phyloP scores from a whole-genome alignment of 2,329 filamentous ascomycete genomes.

The Sordariomycetes sp. region DNA sequence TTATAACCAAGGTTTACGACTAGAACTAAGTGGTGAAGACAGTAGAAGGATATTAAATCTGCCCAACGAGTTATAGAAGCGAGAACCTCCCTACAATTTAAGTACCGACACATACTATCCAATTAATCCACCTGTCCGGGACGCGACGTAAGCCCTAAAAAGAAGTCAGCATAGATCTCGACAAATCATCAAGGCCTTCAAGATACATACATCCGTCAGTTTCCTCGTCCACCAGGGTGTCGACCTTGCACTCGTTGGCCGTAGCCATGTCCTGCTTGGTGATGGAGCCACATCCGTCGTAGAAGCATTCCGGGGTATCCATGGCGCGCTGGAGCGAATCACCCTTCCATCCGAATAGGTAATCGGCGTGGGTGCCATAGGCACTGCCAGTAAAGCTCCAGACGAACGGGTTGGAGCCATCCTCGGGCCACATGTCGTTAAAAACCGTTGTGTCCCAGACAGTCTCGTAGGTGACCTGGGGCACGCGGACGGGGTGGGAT shows the following conservation, averaged over 20 bases:
- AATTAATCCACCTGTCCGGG: too few relatives aligned
- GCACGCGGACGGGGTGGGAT: conserved; percentile 24
- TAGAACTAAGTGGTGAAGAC: too few relatives aligned
- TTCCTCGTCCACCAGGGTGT: conserved; percentile 33
- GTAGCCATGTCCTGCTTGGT: not conserved
- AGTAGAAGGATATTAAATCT: too few relatives aligned
- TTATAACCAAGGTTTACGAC: too few relatives aligned
- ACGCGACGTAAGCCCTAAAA: too few relatives aligned
- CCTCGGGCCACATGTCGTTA: conserved; percentile 13
- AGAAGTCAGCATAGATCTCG: too few relatives aligned
- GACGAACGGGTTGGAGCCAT: conserved; percentile 14
- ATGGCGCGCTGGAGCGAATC: conserved; percentile 19
- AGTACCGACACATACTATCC: too few relatives aligned
- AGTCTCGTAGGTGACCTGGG: conserved; percentile 28
- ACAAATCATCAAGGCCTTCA: too few relatives aligned
- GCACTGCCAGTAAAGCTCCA: conserved; percentile 19
- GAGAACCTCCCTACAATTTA: too few relatives aligned
- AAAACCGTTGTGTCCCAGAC: conserved; percentile 27
- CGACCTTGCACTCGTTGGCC: conserved; percentile 1
- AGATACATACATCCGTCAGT: conserved; percentile 29
- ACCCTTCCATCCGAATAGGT: conserved; percentile 24
- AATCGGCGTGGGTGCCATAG: conserved; percentile 26
- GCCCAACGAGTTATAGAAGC: too few relatives aligned
- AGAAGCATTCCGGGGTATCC: conserved; percentile 34
- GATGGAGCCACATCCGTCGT: conserved; percentile 32